Evolutionary conservation across 345 rosid genomes (phyloP), one percentile per base, ranked within the genome.

Genomic region (Eucalyptus sp.): DNA sequence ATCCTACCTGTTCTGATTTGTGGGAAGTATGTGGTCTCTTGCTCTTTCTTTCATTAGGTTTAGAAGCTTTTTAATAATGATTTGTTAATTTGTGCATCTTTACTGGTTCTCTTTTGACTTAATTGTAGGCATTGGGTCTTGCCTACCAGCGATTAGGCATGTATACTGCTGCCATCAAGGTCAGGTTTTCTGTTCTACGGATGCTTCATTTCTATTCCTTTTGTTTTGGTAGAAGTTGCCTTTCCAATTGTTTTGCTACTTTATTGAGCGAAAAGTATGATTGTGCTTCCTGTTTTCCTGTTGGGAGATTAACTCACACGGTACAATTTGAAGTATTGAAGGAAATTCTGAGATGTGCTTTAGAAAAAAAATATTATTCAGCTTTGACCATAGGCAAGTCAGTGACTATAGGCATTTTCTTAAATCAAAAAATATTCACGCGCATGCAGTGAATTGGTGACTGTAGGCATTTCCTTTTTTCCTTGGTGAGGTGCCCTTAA

Each of bases 91-190:
- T 86, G 50, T 54, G 52, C 25, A 33, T 33, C 81, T 46, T 22
- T 91, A n/a, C 29, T 87, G 50, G 89, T 89, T 81, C 31, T 89
- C 7, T 44, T 56, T 20, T 60, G 27, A 14, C 51, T 43, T 87
- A 33, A 64, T 43, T 92, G 88, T 88, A 98, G 99, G 98, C 99
- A 89, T 95, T 98, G 17, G 99, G 98, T 89, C 93, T 97, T 90
- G 97, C 99, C 50, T 98, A 98, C 94, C 98, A 95, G 90, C 94
- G 95, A 86, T 96, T 97, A 92, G 99, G 98, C 90, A 98, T 96
- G 98, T 94, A 94, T 90, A 96, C 98, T 89, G 99, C 99, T 87
- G 98, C 99, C 86, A 91, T 95, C 89, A 98, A 98, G 98, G 99
- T 96, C 90, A 56, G 41, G 31, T 88, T 54, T 56, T 87, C 64